Base-by-base conservation (phyloP, 208 protist species). In the Acanthamoeba healyi region DNA sequence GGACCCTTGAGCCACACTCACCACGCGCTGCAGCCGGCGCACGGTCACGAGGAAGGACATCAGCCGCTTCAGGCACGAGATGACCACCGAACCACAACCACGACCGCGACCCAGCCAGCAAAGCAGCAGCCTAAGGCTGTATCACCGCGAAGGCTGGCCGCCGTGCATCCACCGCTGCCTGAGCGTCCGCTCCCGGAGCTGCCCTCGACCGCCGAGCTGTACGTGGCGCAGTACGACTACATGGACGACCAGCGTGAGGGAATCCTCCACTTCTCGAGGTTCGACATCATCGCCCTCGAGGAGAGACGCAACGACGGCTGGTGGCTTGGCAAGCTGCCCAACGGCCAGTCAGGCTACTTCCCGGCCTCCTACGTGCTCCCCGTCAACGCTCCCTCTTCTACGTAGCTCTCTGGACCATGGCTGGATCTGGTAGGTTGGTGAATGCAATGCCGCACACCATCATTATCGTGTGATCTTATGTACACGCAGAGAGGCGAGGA, bases 191-290 rank as follows among this genome's bases (percentile, higher is more conserved):
- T 79, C 1, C 70, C 70, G 36, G 70, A 17, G 17, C 70, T 36
- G 29, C 70, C 65, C 19, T 7, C 15, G 65, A 63, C 56, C 7
- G 56, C 22, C 4, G 34, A 79, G 70, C 40, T 24, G 12, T 38
- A 44, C 36, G 70, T 79, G 40, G 70, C 70, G 0, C 70, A 79
- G 70, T 79, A 79, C 70, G 70, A 79, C 40, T 79, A 79, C 70
- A 0, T 38, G 26, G 40, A 79, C 70, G 70, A 79, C 40, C n/a
- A 79, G 70, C 70, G 70, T 15, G 70, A 40, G 40, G 70, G 70
- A 10, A 36, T 79, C 14, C 70, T 79, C 22, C 70, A 17, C 70
- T 46, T 79, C 70, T 24, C 32, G 19, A 10, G 40, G 70, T 79
- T 79, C 70, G 70, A 42, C 70, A 24, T 79, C 14, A 46, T 79